Percentiles rank a stretch among this genome's conserved stretches.
phyloP scores from a whole-genome alignment of 2,329 filamentous ascomycete species.

The Aspergillus intermedius region DNA sequence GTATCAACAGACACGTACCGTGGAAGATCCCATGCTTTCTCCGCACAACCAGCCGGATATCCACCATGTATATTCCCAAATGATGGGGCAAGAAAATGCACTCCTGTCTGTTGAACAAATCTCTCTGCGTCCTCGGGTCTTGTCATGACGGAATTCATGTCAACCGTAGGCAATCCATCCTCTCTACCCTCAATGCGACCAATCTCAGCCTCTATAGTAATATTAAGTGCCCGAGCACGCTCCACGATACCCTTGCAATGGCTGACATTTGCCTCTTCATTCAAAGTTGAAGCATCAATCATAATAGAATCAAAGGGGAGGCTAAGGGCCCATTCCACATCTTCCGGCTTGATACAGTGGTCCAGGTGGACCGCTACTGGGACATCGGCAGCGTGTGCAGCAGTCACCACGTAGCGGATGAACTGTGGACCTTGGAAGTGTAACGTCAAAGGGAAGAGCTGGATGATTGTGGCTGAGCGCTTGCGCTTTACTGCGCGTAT shows the following conservation, averaged over 20 bases:
- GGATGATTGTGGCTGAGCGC: slow-evolving; percentile 58
- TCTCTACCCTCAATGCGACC: slow-evolving; percentile 63
- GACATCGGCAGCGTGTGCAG: slow-evolving; percentile 48
- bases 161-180: slow-evolving; percentile 62
- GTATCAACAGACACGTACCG: not conserved
- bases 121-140: slow-evolving; percentile 59
- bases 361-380: slow-evolving; percentile 57
- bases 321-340: slow-evolving; percentile 48
- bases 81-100: slow-evolving; percentile 62
- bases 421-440: slow-evolving; percentile 52
- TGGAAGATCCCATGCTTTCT: slow-evolving; percentile 7
- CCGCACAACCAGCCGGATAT: slow-evolving; percentile 18
- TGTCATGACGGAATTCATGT: slow-evolving; percentile 55
- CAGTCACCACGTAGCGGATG: slow-evolving; percentile 46
- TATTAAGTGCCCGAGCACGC: slow-evolving; percentile 20
- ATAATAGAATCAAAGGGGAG: slow-evolving; percentile 61
- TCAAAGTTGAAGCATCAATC: slow-evolving; percentile 65
- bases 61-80: slow-evolving; percentile 13
- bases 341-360: slow-evolving; percentile 54
- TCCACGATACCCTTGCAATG: slow-evolving; percentile 53
- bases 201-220: slow-evolving; percentile 61
- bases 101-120: slow-evolving; percentile 57
- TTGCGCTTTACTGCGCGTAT: slow-evolving; percentile 60
- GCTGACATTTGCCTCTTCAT: slow-evolving; percentile 58
- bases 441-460: slow-evolving; percentile 65